Evolutionary conservation across 345 rosid genomes (phyloP).

Genomic region (Gossypium sturtianum): DNA sequence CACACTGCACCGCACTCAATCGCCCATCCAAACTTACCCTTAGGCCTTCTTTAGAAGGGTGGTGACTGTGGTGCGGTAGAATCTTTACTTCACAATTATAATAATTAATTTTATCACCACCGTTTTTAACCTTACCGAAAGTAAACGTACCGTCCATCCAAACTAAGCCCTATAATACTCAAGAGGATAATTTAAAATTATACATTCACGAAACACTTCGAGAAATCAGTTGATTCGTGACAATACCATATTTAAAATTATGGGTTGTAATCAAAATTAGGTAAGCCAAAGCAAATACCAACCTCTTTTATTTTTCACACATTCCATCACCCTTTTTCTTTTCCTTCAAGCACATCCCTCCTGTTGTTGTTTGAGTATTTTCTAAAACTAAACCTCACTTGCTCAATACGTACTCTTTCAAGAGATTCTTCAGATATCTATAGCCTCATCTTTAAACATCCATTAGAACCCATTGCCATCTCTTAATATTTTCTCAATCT

Average conservation of each 20-base stretch:
- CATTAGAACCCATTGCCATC: background rate
- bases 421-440: background rate
- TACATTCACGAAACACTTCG: no score
- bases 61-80: no score
- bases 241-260: background rate
- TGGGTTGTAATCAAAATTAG: background rate
- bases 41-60: fast-evolving
- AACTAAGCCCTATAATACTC: fast-evolving
- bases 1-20: no score
- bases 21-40: no score
- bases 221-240: no score
- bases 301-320: background rate
- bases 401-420: background rate
- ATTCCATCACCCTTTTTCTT: background rate
- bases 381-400: background rate
- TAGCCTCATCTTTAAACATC: background rate
- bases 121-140: fast-evolving
- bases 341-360: background rate
- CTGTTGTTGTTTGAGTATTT: background rate
- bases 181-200: no score
- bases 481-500: background rate
- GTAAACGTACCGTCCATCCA: fast-evolving
- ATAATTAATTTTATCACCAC: fast-evolving
- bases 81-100: no score
- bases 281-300: background rate